Conservation (phyloP, 1,284 basidiomycete species). For the Bjerkandera adusta region DNA sequence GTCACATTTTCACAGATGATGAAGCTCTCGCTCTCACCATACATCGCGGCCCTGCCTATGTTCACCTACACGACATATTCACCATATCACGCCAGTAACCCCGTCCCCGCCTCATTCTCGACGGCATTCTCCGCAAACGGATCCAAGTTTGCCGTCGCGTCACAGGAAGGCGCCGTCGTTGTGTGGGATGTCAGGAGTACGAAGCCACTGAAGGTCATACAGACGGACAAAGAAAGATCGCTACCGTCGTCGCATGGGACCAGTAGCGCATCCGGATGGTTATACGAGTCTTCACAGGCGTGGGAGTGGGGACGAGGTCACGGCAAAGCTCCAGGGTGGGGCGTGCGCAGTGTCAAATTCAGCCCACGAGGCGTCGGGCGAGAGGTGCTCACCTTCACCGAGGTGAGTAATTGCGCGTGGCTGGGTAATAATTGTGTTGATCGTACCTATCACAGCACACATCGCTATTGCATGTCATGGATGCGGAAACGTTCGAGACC, state of each 20-base stretch:
- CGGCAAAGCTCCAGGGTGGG: constrained; percentile 67
- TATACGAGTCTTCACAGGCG: constrained; percentile 59
- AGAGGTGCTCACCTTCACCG: constrained; percentile 82
- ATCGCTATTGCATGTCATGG: constrained; percentile 70
- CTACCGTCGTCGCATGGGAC: constrained; percentile 32
- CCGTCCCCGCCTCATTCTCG: constrained; percentile 74
- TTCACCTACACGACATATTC: constrained; percentile 24
- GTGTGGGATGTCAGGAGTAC: constrained; percentile 78
- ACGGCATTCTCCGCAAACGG: constrained; percentile 82
- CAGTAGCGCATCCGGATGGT: constrained; percentile 48
- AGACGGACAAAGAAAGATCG: constrained; percentile 47
- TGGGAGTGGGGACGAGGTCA: constrained; percentile 55
- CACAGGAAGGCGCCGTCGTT: constrained; percentile 81
- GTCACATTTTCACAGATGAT: constrained; percentile 57
- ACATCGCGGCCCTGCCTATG: constrained; percentile 29
- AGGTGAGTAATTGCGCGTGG: constrained; percentile 53
- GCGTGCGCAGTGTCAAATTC: constrained; percentile 78
- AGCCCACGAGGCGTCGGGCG: constrained; percentile 49
- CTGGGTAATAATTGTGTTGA: background rate
- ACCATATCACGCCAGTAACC: constrained; percentile 26
- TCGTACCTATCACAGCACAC: constrained; percentile 59
- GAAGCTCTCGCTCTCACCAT: constrained; percentile 55
- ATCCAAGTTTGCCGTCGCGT: constrained; percentile 81
- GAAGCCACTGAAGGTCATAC: constrained; percentile 65
- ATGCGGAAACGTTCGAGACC: constrained; percentile 77